Percentiles rank a stretch among this genome's conserved stretches.
Conservation (phyloP, 768 basidiomycete genomes). For the Pleurotus citrinopileatus region DNA sequence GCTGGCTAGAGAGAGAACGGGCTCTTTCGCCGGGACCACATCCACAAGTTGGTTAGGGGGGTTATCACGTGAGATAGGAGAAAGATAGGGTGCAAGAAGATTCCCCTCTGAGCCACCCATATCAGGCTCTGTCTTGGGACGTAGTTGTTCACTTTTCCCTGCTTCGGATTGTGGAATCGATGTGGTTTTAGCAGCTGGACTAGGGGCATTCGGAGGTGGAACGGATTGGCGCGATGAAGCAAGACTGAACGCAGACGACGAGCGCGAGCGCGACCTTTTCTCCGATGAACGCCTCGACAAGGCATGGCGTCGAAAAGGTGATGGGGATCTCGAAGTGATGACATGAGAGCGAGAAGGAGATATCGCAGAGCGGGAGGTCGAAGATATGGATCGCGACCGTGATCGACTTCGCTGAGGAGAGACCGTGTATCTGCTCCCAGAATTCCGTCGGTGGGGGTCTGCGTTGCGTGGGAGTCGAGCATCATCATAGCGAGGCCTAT, state of each 20-base stretch:
- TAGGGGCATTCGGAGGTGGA: conserved; percentile 11
- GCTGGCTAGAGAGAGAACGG: too few species aligned
- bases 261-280: conserved; percentile 28
- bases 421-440: conserved; percentile 20
- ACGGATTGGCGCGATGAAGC: conserved; percentile 41
- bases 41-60: too few species aligned
- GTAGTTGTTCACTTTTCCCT: not conserved
- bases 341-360: conserved; percentile 27
- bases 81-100: not conserved
- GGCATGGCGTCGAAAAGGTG: conserved; percentile 19
- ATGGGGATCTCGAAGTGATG: conserved; percentile 24
- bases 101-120: not conserved
- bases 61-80: not conserved
- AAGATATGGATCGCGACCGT: not conserved
- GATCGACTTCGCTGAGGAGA: conserved; percentile 19
- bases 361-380: conserved; percentile 21
- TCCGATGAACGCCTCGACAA: conserved; percentile 14
- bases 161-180: not conserved
- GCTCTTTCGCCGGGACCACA: too few species aligned
- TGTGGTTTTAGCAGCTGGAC: conserved; percentile 9
- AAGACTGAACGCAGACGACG: conserved; percentile 54
- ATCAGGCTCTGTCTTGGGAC: not conserved
- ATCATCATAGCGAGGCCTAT: conserved; percentile 45
- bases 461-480: conserved; percentile 23
- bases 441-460: conserved; percentile 20